These are phyloP conservation scores for Diaporthe australafricana DNA, from an alignment of 2,329 filamentous ascomycete species.

Conservation along the genomic window DNA sequence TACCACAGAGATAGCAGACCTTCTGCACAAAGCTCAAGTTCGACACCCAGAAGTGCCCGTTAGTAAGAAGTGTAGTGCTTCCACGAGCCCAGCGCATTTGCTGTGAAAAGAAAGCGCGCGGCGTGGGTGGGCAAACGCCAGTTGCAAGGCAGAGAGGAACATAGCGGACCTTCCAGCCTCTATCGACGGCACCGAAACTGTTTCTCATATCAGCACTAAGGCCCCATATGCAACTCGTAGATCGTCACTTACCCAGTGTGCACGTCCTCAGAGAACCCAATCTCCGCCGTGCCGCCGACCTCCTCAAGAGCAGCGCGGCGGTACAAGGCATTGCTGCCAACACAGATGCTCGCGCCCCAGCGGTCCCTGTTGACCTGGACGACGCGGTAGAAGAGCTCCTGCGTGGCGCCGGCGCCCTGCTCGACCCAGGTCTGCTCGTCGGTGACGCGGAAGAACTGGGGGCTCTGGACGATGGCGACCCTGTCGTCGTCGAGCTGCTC, in stretches of 20 bases:
- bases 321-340: slow-evolving; percentile 56
- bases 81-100: slow-evolving; percentile 58
- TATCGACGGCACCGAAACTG: slow-evolving; percentile 53
- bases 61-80: slow-evolving; percentile 53
- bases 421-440: slow-evolving; percentile 56
- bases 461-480: slow-evolving; percentile 54
- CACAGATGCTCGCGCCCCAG: slow-evolving; percentile 55
- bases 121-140: slow-evolving; percentile 56
- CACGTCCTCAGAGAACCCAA: slow-evolving; percentile 57
- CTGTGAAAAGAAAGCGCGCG: slow-evolving; percentile 55
- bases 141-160: slow-evolving; percentile 54
- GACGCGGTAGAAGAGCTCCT: slow-evolving; percentile 56
- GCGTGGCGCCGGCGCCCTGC: slow-evolving; percentile 55
- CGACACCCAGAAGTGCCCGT: slow-evolving; percentile 54
- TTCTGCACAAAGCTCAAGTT: slow-evolving; percentile 53
- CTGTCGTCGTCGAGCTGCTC: slow-evolving; percentile 52
- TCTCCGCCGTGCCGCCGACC: slow-evolving; percentile 55
- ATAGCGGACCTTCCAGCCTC: slow-evolving; percentile 56
- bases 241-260: slow-evolving; percentile 50
- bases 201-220: background rate
- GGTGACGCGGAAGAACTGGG: slow-evolving; percentile 54
- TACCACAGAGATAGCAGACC: slow-evolving; percentile 54
- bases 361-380: slow-evolving; percentile 54
- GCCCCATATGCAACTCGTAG: too few species aligned
- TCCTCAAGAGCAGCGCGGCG: slow-evolving; percentile 52